These are phyloP conservation scores for Phialophora expanda DNA, from an alignment of 2,329 filamentous ascomycete genomes.

Conservation along the genomic window DNA sequence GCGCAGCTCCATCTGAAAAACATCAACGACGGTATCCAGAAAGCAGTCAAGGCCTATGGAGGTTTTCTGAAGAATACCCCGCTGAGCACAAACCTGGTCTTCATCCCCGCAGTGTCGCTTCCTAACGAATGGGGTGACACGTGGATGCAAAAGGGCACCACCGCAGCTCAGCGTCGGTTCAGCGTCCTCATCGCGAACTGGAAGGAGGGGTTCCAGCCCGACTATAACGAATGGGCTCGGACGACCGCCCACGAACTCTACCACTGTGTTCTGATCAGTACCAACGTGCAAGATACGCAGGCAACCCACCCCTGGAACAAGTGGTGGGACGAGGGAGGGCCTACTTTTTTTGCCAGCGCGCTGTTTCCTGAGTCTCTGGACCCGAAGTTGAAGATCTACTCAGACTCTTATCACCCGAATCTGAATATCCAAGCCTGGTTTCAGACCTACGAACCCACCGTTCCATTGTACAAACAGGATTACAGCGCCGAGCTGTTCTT, in stretches of 20 bases:
- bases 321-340: constrained; percentile 2
- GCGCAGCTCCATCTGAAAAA: neutral
- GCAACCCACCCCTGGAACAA: neutral
- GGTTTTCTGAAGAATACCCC: neutral
- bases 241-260: constrained; percentile 7
- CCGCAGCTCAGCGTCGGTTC: neutral
- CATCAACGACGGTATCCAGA: constrained; percentile 8
- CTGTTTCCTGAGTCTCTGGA: constrained; percentile 5
- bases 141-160: neutral
- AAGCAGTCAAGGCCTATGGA: neutral
- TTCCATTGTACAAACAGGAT: neutral
- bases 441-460: neutral
- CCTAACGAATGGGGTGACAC: neutral
- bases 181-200: constrained; percentile 2
- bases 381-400: neutral
- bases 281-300: neutral
- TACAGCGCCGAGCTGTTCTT: constrained; percentile 3
- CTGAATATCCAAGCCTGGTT: constrained; percentile 3
- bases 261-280: constrained; percentile 4
- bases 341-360: neutral
- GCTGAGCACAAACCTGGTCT: neutral
- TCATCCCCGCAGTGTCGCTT: neutral
- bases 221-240: constrained; percentile 6
- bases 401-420: neutral
- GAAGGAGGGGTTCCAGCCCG: neutral